Base-by-base conservation (phyloP, 1,284 basidiomycete species). In the Ceratobasidium sp. region DNA sequence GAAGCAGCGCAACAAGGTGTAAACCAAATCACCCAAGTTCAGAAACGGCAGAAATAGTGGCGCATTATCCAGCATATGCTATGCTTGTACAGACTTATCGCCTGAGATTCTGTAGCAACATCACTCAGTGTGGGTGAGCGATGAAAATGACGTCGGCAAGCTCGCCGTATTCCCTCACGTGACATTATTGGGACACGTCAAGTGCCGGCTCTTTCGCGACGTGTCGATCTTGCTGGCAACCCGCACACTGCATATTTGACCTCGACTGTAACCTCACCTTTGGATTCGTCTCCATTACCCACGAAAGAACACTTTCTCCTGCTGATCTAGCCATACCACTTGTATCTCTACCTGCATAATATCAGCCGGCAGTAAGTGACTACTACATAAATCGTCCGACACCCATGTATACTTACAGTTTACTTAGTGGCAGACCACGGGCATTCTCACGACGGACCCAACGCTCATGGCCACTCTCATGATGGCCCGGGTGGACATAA, bases 401-500 rank as follows among this genome's bases (percentile, higher is more conserved):
- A 46, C 44, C 13, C 33, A 15, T 44, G 26, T 6, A 13, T 40
- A 61, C 40, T 52, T 17, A 62, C 42, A 38, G 9, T 3, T 42
- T 28, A 3, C 38, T n/a, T 13, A 75, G 73, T 75, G 73, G 78
- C 64, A 57, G 78, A 77, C 52, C 78, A 79, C 50, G 78, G 78
- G 6, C 78, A 79, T 38, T 77, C 78, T 52, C 78, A 79, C 46
- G 78, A 79, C 42, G 78, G 78, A 33, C 61, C 76, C 33, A 75
- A 77, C 44, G 77, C 70, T 13, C 78, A 77, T 33, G 78, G 78
- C 15, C 78, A 79, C 46, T 77, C 78, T 23, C 78, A 79, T 40
- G 78, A 77, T 33, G 75, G 65, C 2, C 75, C 75, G 13, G 65
- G 56, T 6, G 78, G 65, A 38, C 78, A 75, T 46, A 26, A 77